Conservation (phyloP, 345 rosid genomes). For the Eucalyptus fibrosa region DNA sequence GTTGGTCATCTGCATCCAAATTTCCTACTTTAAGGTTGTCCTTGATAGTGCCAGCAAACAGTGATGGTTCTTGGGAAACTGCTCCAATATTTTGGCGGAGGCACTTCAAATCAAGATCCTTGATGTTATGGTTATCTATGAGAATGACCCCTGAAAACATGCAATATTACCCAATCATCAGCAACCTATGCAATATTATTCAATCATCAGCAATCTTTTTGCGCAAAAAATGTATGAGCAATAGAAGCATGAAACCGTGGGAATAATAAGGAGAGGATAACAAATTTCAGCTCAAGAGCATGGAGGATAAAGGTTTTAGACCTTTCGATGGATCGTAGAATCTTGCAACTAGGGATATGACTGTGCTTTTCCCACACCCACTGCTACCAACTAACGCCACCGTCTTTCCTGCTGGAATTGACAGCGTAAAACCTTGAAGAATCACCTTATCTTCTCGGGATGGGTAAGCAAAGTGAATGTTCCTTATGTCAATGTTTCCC, state of each 20-base stretch:
- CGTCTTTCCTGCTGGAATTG: too few relatives aligned
- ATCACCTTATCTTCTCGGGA: too few relatives aligned
- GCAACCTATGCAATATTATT: too few relatives aligned
- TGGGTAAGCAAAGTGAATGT: too few relatives aligned
- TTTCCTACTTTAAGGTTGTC: constrained; percentile 54
- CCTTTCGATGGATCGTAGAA: constrained; percentile 49
- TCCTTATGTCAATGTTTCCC: too few relatives aligned
- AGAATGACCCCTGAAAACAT: constrained; percentile 26
- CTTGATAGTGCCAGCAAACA: constrained; percentile 41
- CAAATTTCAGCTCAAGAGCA: too few relatives aligned
- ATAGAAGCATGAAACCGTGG: not conserved
- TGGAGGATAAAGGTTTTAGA: not conserved
- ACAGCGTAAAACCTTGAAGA: too few relatives aligned
- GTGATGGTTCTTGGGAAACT: constrained; percentile 51
- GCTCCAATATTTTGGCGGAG: constrained; percentile 34
- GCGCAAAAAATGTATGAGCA: not conserved
- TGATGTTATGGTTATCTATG: constrained; percentile 34
- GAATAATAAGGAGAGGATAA: not conserved
- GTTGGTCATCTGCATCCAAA: constrained; percentile 30
- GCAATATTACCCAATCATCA: not conserved
- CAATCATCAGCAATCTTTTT: not conserved
- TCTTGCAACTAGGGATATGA: constrained; percentile 45
- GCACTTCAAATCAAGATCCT: constrained; percentile 33
- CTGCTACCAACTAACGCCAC: too few relatives aligned
- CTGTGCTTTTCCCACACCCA: constrained; percentile 19